Percentiles rank a stretch among this genome's conserved stretches.
Conservation (phyloP, 2,329 filamentous ascomycete genomes). For the Curvularia sp. region DNA sequence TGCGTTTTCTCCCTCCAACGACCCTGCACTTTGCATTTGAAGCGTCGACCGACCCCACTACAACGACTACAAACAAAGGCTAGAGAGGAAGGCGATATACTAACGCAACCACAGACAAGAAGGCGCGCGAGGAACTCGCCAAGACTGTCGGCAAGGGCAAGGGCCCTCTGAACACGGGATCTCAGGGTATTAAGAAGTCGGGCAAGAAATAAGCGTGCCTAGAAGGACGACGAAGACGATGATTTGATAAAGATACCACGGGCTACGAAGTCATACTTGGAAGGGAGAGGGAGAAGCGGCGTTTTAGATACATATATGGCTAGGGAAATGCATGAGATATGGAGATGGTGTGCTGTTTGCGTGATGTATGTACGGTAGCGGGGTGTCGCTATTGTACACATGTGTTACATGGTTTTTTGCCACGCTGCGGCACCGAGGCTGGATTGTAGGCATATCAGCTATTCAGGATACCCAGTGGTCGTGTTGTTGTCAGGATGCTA, state of each 20-base stretch:
- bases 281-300: constrained; percentile 22
- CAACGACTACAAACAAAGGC: background rate
- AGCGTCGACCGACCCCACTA: background rate
- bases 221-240: constrained; percentile 15
- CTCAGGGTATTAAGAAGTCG: constrained; percentile 96
- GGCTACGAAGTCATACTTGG: constrained; percentile 25
- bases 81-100: background rate
- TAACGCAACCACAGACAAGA: constrained; percentile 57
- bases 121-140: constrained; percentile 70
- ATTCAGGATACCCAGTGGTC: no score
- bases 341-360: background rate
- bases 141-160: constrained; percentile 78
- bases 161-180: constrained; percentile 82
- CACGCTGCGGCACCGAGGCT: no score
- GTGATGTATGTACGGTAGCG: background rate
- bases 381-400: no score
- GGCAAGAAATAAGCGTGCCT: constrained; percentile 76
- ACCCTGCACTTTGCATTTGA: background rate
- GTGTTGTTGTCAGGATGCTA: no score
- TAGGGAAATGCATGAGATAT: constrained; percentile 28
- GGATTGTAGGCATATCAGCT: no score
- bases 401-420: no score
- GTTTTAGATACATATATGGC: constrained; percentile 18
- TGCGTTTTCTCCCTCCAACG: constrained; percentile 54
- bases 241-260: constrained; percentile 38